Evolutionary conservation across 164 flowering plant genomes (phyloP).

Genomic region (Vitis rotundifolia): DNA sequence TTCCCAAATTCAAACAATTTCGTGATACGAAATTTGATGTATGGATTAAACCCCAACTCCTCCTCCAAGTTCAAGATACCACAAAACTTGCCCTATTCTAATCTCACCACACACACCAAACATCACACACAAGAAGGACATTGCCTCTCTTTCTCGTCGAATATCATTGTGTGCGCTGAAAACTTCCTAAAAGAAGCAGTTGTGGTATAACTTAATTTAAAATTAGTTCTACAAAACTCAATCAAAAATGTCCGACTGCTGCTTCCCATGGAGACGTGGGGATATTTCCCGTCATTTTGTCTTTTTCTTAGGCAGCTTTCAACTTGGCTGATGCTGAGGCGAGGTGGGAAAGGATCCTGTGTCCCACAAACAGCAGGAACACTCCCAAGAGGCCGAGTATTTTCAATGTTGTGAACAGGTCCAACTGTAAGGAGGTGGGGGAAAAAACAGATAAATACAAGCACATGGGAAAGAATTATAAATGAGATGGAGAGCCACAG

Average conservation of each 20-base stretch:
- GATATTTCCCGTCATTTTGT: not conserved
- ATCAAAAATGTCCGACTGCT: no score
- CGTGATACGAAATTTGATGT: no score
- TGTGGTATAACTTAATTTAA: no score
- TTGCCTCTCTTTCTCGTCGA: not conserved
- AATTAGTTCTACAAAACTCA: no score
- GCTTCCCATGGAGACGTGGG: not conserved
- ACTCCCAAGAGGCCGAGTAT: slow-evolving; percentile 67
- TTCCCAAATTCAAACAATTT: no score
- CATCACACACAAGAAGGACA: no score
- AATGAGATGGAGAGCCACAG: not conserved
- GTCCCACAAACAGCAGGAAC: slow-evolving; percentile 81
- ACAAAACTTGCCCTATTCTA: no score
- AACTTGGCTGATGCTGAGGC: slow-evolving; percentile 77
- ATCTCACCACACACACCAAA: no score
- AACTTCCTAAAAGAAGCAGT: no score
- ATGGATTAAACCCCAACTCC: no score
- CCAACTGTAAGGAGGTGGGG: slow-evolving; percentile 53
- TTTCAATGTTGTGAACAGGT: slow-evolving; percentile 90
- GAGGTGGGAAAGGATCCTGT: slow-evolving; percentile 76
- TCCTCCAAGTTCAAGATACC: no score
- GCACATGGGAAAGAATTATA: not conserved
- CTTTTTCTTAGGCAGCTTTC: slow-evolving; percentile 65
- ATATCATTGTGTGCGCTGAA: no score
- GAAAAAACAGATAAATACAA: not conserved